phyloP scores from a whole-genome alignment of 164 flowering plant genomes.

The Magnolia changhungtana region DNA sequence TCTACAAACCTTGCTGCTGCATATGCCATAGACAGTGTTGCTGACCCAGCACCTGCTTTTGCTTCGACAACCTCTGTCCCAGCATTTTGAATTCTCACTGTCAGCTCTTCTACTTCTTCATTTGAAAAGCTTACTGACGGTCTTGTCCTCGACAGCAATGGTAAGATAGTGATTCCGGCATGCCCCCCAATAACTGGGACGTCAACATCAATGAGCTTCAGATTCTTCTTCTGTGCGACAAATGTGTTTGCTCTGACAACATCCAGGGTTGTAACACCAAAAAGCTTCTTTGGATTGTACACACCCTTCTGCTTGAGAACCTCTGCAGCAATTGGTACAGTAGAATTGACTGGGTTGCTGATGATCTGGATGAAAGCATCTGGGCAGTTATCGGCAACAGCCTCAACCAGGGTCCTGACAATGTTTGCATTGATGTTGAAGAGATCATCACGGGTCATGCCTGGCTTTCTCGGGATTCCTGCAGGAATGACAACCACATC shows the following conservation, averaged over 20 bases:
- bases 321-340: constrained; percentile 52
- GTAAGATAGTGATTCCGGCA: constrained; percentile 19
- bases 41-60: constrained; percentile 18
- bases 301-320: constrained; percentile 46
- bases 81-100: constrained; percentile 21
- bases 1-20: constrained; percentile 20
- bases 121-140: constrained; percentile 14
- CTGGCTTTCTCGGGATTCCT: constrained; percentile 37
- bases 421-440: constrained; percentile 45
- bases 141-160: constrained; percentile 13
- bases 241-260: constrained; percentile 28
- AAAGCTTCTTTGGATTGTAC: constrained; percentile 39
- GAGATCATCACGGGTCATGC: constrained; percentile 44
- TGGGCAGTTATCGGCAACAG: constrained; percentile 33
- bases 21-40: constrained; percentile 20
- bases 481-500: constrained; percentile 20
- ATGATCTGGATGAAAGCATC: constrained; percentile 42
- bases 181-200: constrained; percentile 16
- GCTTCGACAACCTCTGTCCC: constrained; percentile 19
- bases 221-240: constrained; percentile 30
- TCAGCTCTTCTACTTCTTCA: constrained; percentile 16
- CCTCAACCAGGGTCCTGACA: constrained; percentile 34
- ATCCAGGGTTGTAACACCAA: constrained; percentile 22
- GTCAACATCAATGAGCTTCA: constrained; percentile 18
- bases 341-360: constrained; percentile 38